phyloP scores from a whole-genome alignment of 768 basidiomycete species.

The Suillus variegatus region DNA sequence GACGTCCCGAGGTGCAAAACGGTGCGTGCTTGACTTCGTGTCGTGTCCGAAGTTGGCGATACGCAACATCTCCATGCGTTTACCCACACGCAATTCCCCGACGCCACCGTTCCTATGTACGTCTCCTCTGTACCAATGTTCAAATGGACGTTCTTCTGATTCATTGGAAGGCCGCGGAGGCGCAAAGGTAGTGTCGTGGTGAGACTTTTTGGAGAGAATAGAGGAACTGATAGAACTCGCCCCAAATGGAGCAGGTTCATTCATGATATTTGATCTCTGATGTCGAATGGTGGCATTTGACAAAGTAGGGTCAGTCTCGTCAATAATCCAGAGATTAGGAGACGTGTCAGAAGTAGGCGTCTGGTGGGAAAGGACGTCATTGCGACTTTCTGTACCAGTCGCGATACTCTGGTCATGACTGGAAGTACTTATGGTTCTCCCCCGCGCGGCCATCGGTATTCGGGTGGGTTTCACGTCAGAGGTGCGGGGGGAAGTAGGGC shows the following conservation, averaged over 20 bases:
- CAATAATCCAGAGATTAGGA: slow-evolving; percentile 32
- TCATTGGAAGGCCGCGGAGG: slow-evolving; percentile 64
- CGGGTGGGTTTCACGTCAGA: slow-evolving; percentile 45
- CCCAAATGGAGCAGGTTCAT: slow-evolving; percentile 66
- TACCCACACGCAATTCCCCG: slow-evolving; percentile 75
- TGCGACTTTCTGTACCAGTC: slow-evolving; percentile 39
- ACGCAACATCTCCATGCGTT: slow-evolving; percentile 81
- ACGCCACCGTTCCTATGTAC: slow-evolving; percentile 87
- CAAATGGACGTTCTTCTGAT: slow-evolving; percentile 81
- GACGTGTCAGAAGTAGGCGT: slow-evolving; percentile 29
- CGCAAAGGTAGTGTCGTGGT: slow-evolving; percentile 33
- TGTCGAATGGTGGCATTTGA: slow-evolving; percentile 37
- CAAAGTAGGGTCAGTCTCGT: slow-evolving; percentile 31
- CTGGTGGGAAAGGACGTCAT: slow-evolving; percentile 29
- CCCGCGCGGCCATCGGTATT: slow-evolving; percentile 46
- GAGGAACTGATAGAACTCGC: slow-evolving; percentile 47
- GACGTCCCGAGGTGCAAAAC: slow-evolving; percentile 26
- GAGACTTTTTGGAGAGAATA: slow-evolving; percentile 32
- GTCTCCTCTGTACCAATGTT: slow-evolving; percentile 91
- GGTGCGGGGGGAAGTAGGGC: slow-evolving; percentile 47
- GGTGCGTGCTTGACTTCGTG: slow-evolving; percentile 36
- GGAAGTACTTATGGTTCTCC: slow-evolving; percentile 42
- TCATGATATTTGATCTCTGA: slow-evolving; percentile 50
- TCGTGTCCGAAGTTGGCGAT: slow-evolving; percentile 84
- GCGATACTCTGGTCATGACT: slow-evolving; percentile 37